Percentiles rank a stretch among this genome's conserved stretches.
These are phyloP conservation scores for Apocynum venetum DNA, from an alignment of 257 asterid species.

Conservation along the genomic window DNA sequence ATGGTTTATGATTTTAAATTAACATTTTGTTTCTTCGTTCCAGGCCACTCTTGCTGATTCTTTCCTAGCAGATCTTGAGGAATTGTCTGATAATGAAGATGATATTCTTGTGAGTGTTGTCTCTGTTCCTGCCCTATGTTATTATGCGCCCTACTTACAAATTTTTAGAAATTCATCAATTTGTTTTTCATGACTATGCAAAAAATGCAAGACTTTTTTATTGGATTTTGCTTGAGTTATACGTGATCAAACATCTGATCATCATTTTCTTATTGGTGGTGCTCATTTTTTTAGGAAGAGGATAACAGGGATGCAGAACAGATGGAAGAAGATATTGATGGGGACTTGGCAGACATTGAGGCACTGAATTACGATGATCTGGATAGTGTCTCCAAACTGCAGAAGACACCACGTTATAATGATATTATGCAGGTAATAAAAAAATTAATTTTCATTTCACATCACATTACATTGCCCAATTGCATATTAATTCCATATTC, in stretches of 20 bases:
- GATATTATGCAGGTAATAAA: constrained; percentile 72
- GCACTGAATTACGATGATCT: constrained; percentile 88
- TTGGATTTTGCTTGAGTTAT: background rate
- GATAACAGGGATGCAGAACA: constrained; percentile 52
- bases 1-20: constrained; percentile 1
- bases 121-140: background rate
- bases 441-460: background rate
- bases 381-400: constrained; percentile 88
- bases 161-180: background rate
- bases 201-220: background rate
- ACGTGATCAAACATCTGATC: background rate
- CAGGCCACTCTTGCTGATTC: constrained; percentile 98
- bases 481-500: background rate
- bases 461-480: background rate
- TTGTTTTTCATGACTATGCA: background rate
- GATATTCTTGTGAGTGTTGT: constrained; percentile 56
- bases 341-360: constrained; percentile 89
- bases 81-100: constrained; percentile 86
- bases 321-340: constrained; percentile 90
- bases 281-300: constrained; percentile 48
- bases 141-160: background rate
- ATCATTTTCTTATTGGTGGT: background rate
- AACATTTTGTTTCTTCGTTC: background rate
- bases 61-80: constrained; percentile 95
- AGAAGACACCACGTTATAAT: constrained; percentile 62